Conservation (phyloP, 2,329 filamentous ascomycete species). For the Neofusicoccum ribis region DNA sequence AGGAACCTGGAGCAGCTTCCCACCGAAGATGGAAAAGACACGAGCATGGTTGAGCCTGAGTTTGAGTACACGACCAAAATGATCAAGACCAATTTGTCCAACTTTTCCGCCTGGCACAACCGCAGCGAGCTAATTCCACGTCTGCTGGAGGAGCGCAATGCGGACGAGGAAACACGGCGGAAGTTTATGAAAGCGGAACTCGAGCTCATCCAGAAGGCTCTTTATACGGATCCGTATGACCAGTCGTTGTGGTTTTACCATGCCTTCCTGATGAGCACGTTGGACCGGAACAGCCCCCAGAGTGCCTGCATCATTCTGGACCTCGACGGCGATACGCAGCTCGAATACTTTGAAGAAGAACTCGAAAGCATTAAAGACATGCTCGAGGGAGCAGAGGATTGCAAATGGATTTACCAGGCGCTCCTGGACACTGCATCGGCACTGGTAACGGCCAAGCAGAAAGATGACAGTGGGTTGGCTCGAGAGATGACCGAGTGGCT, state of each 20-base stretch:
- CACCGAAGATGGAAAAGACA: neutral
- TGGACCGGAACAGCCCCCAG: constrained; percentile 52
- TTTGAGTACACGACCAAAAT: constrained; percentile 89
- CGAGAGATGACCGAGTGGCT: constrained; percentile 58
- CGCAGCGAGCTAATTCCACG: constrained; percentile 79
- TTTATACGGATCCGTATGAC: constrained; percentile 89
- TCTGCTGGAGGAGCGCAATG: constrained; percentile 69
- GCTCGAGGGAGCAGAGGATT: constrained; percentile 65
- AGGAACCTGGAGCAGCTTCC: constrained; percentile 66
- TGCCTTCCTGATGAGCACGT: constrained; percentile 75
- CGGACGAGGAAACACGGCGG: constrained; percentile 62
- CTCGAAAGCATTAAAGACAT: constrained; percentile 73
- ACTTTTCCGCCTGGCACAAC: constrained; percentile 97
- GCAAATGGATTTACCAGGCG: constrained; percentile 88
- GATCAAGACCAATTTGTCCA: constrained; percentile 82
- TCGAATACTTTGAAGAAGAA: constrained; percentile 66
- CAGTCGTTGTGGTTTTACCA: constrained; percentile 98
- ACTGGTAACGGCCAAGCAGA: neutral
- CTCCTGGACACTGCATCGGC: constrained; percentile 70
- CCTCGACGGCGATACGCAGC: constrained; percentile 61
- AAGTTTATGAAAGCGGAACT: constrained; percentile 78
- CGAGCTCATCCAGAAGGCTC: constrained; percentile 69
- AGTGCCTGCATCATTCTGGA: constrained; percentile 63
- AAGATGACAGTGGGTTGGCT: constrained; percentile 53
- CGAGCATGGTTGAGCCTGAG: constrained; percentile 73